Percentiles rank a stretch among this genome's conserved stretches.
Evolutionary conservation across 2,329 filamentous ascomycete species (phyloP).

Genomic region (Microsporum ferrugineum): DNA sequence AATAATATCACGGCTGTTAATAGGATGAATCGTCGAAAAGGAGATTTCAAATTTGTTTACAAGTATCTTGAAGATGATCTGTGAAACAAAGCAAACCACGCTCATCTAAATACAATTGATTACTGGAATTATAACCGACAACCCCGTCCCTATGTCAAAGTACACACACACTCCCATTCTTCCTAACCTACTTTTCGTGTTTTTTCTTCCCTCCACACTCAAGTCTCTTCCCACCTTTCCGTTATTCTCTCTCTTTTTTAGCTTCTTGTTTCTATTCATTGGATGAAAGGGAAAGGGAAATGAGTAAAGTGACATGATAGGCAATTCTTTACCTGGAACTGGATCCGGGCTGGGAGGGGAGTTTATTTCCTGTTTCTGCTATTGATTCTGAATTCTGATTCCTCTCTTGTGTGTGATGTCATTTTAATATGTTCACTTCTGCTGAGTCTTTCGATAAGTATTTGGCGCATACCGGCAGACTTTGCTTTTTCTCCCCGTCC

Average conservation of each 20-base stretch:
- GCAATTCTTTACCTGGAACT: slow-evolving; percentile 3
- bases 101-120: not conserved
- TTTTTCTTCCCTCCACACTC: not conserved
- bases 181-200: not conserved
- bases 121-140: not conserved
- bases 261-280: slow-evolving; percentile 3
- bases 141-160: not conserved
- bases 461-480: not conserved
- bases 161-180: not conserved
- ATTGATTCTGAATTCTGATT: not conserved
- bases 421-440: not conserved
- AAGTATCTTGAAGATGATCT: slow-evolving; percentile 95
- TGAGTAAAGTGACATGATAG: slow-evolving; percentile 2
- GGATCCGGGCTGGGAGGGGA: not conserved
- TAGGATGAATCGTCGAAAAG: slow-evolving; percentile 98
- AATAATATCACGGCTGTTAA: not conserved
- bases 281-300: slow-evolving; percentile 4
- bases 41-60: slow-evolving; percentile 96
- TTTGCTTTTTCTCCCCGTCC: not conserved
- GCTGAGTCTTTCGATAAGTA: not conserved
- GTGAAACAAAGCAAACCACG: slow-evolving; percentile 25
- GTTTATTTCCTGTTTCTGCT: not conserved
- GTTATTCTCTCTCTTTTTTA: not conserved
- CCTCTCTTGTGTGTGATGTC: not conserved
- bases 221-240: not conserved